Conservation (phyloP, 352 stramenopile species). For the Phytophthora brassicae region DNA sequence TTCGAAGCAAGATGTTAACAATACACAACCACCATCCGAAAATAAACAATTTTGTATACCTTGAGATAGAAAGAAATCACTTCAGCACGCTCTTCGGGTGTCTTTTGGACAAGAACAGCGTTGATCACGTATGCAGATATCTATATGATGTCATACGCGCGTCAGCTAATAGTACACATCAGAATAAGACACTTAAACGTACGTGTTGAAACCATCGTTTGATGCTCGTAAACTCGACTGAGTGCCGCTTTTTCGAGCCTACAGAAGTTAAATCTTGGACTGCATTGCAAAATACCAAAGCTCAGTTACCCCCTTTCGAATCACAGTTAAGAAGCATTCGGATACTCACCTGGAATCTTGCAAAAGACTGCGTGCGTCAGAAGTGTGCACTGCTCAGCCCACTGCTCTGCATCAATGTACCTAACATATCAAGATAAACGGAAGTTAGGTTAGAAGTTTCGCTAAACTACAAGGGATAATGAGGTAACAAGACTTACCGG, state of each 20-base stretch:
- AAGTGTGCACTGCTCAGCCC: constrained; percentile 76
- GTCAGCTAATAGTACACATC: not conserved
- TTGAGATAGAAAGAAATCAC: constrained; percentile 80
- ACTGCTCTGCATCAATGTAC: constrained; percentile 58
- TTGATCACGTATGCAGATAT: constrained; percentile 85
- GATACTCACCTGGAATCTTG: constrained; percentile 63
- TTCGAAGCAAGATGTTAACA: constrained; percentile 4
- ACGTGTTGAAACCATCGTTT: constrained; percentile 89
- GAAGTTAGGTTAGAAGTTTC: not conserved
- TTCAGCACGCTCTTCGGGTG: constrained; percentile 58
- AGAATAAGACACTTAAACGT: constrained; percentile 15
- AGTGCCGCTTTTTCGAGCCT: constrained; percentile 56
- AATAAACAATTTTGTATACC: constrained; percentile 28
- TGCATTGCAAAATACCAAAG: constrained; percentile 21
- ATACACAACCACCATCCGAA: not conserved
- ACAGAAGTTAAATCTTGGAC: constrained; percentile 73
- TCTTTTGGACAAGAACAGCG: constrained; percentile 71
- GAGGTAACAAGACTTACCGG: constrained; percentile 22
- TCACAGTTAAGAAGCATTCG: not conserved
- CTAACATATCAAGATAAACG: constrained; percentile 25
- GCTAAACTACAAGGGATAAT: not conserved
- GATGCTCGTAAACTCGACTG: constrained; percentile 55
- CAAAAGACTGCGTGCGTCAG: constrained; percentile 81
- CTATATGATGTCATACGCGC: constrained; percentile 26
- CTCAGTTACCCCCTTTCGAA: not conserved